A percentile compares a stretch with the other conserved stretches of the same genome.
Evolutionary conservation across 495 filamentous ascomycete genomes (phyloP).

Genomic region (Xylaria intraflava): DNA sequence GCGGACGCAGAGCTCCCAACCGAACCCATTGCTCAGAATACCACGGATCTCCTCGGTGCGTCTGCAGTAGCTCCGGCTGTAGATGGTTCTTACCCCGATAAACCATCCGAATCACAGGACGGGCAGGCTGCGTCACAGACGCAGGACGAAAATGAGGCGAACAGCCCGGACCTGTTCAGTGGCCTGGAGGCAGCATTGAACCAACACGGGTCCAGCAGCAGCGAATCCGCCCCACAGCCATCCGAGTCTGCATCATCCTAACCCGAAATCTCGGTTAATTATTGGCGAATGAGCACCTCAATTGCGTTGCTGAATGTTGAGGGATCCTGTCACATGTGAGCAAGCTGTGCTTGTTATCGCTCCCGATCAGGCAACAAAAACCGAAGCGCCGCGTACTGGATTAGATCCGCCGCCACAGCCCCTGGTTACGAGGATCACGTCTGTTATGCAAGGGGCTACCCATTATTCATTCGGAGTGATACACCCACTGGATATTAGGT

Average conservation of each 20-base stretch:
- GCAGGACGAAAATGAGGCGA: conserved; percentile 16
- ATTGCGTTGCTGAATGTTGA: too few relatives aligned
- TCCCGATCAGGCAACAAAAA: too few relatives aligned
- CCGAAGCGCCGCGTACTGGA: too few relatives aligned
- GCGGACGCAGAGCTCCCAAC: neutral
- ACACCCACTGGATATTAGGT: too few relatives aligned
- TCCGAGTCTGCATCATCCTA: conserved; percentile 1
- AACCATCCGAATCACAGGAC: neutral
- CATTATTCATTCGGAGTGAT: too few relatives aligned
- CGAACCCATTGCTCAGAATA: neutral
- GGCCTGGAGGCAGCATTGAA: conserved; percentile 25
- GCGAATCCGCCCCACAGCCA: conserved; percentile 8
- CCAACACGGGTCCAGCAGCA: conserved; percentile 19
- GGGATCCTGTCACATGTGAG: too few relatives aligned
- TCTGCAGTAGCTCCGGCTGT: neutral
- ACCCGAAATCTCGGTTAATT: neutral
- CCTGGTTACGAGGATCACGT: too few relatives aligned
- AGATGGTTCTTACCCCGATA: neutral
- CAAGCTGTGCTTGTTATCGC: too few relatives aligned
- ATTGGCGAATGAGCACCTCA: neutral
- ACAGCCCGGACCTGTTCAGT: conserved; percentile 27
- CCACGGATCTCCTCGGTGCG: neutral
- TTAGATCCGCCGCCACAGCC: too few relatives aligned
- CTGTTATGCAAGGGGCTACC: too few relatives aligned
- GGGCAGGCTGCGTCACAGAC: neutral